A percentile compares a stretch with the other conserved stretches of the same genome.
phyloP scores from a whole-genome alignment of 768 basidiomycete genomes.

The Mycena capillaripes region DNA sequence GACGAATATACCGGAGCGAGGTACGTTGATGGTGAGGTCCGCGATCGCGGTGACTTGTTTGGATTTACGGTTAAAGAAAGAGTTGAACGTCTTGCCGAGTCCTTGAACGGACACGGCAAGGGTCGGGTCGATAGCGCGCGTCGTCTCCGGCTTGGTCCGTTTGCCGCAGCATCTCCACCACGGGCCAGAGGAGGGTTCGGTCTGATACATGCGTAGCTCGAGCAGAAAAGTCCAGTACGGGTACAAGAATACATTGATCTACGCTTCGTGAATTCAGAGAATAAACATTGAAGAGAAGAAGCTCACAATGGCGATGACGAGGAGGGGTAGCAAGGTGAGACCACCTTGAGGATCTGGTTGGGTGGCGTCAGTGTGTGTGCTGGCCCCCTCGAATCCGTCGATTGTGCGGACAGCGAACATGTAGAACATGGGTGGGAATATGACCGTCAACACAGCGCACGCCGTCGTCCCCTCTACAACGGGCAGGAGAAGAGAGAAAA shows the following conservation, averaged over 20 bases:
- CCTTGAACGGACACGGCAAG: conserved; percentile 74
- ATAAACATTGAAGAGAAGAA: not conserved
- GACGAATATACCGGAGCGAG: conserved; percentile 82
- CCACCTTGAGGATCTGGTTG: too few species aligned
- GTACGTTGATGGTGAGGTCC: conserved; percentile 78
- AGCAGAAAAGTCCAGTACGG: conserved; percentile 73
- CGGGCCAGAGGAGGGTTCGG: conserved; percentile 51
- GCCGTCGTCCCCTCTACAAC: too few species aligned
- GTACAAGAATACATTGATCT: conserved; percentile 84
- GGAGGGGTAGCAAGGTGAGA: conserved; percentile 62
- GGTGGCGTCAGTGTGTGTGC: too few species aligned
- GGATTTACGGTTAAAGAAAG: conserved; percentile 62
- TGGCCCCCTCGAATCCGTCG: too few species aligned
- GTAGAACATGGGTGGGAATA: too few species aligned
- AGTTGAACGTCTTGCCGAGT: conserved; percentile 71
- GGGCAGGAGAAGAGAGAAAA: too few species aligned
- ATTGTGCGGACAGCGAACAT: too few species aligned
- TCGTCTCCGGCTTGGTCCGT: conserved; percentile 33
- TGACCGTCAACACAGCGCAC: too few species aligned
- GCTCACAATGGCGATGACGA: conserved; percentile 75
- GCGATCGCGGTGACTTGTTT: conserved; percentile 70
- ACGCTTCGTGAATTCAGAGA: not conserved
- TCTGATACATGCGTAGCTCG: conserved; percentile 75
- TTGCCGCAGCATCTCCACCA: conserved; percentile 55
- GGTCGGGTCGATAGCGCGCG: conserved; percentile 50